Base-by-base conservation (phyloP, 768 basidiomycete genomes). In the Dendrothele bispora region DNA sequence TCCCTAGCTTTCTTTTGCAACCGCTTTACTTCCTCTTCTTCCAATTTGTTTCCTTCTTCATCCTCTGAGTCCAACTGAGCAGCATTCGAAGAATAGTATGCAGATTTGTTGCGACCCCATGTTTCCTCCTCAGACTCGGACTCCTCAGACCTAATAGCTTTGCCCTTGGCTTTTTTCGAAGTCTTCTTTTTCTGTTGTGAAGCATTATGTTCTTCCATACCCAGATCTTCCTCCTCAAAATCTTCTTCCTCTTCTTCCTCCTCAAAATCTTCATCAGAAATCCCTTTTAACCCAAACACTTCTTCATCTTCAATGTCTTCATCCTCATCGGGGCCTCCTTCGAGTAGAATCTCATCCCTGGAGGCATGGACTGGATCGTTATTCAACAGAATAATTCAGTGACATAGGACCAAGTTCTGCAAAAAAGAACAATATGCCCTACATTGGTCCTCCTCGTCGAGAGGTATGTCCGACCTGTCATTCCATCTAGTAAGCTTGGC, bases 61-160 rank as follows among this genome's bases (percentile, higher is more conserved):
- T 95, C 87, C 55, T 90, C 89, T 29, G 86, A 86, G 43, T 90
- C 90, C 29, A 91, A 69, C 46, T 88, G 70, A 28, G 75, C 85
- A 26, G 88, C 91, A 62, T 91, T 92, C 4, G 88, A 89, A 3
- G 90, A 82, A 61, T 95, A 95, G 67, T 95, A 98, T 4, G 82
- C 85, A 32, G 82, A 75, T 65, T 85, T 86, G 52, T 82, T 80
- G 50, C 71, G 75, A 8, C 94, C 94, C 94, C 94, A 98, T 1
- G 78, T 80, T 64, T 91, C 90, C 52, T 79, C 81, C 49, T 79
- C 79, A n/a, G 37, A 35, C 8, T 60, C 59, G 37, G 61, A 58
- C 18, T 25, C 32, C 17, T 80, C 79, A n/a, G 64, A 62, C 61
- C 59, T 46, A 61, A 48, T 39, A 65, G 62, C 15, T 68, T 68